Evolutionary conservation across 1,284 basidiomycete genomes (phyloP), one percentile per base, ranked within the genome.

Genomic region (Earliella scabrosa): DNA sequence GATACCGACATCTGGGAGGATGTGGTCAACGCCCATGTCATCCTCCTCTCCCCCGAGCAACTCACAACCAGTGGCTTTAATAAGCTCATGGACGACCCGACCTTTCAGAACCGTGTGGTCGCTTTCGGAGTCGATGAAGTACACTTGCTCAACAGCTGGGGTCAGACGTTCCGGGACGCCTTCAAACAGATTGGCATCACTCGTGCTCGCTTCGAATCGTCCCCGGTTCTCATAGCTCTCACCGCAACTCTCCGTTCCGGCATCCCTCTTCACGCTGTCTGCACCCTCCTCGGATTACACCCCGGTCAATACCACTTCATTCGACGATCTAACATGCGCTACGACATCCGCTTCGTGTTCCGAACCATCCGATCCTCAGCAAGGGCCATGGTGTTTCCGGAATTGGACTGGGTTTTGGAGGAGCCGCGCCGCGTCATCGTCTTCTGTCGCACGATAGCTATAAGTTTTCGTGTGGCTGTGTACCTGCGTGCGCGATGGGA

Each of bases 301-400:
- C 16, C 34, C 2, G 41, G 50, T 21, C 11, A 36, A 16, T 63
- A 50, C 39, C 58, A 64, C 43, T 21, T 61, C 36, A 52, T 64
- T 24, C 54, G 54, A 2, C 49, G 52, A 9, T 64, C 64, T n/a
- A 66, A 64, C 32, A 38, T 53, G 6, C 56, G 63, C 4, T 27
- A 26, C 16, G 63, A 66, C n/a, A 45, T 66, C n/a, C 45, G 36
- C 11, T 24, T 56, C n/a, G 16, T 62, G 9, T 64, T 60, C 31
- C 59, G 56, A 9, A 47, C 52, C 4, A 24, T 47, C 16, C 4
- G 4, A 10, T 64, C n/a, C 44, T 24, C 48, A 8, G 43, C 53
- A 14, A 23, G 11, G 7, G n/a, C 29, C 1, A 35, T 27, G 13
- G 21, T 18, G 1, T 65, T 63, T 31, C 47, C 59, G 3, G 61